Evolutionary conservation across 148 eudicot species (phyloP), one percentile per base, ranked within the genome.

Genomic region (Persicaria tinctoria): DNA sequence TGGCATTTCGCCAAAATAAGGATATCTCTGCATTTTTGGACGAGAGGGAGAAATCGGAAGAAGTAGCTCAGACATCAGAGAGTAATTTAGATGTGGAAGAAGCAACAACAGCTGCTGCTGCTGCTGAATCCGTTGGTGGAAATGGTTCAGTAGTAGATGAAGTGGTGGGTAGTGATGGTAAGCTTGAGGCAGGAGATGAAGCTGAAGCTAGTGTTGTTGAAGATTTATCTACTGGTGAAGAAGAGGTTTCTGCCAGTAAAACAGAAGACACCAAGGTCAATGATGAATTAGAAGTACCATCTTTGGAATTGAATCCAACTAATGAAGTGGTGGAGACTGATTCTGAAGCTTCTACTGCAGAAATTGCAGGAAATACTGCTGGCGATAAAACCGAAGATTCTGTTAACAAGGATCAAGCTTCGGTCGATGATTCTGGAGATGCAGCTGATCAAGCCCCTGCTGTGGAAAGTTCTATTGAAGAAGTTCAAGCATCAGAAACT

Each of bases 11-110:
- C 57, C 79, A 86, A 75, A 86, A 92, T 70, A 79, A 88, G 83
- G 97, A 83, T 70, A 89, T 96, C 50, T 87, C 97, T 56, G 78
- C 91, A 7, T 92, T 92, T 85, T 83, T 96, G 80, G 97, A 88
- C 63, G 90, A 87, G 72, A 84, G 86, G 78, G 87, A 79, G 68
- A 87, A 83, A 54, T 75, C 74, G 55, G 87, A 84, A 60, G 84
- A 82, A 74, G 63, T 41, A 72, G 74, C 79, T 74, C 79, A 76
- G 59, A 63, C 50, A 51, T 48, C 72, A 12, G 73, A 66, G 70
- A 66, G 48, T 66, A 66, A 68, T 73, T 46, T 64, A 41, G 79
- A 79, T 5, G 72, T 54, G 18, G 78, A 59, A 44, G 80, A 70
- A 14, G 70, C 27, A 48, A 53, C 71, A 11, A 32, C 23, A 44